Evolutionary conservation across 2,329 filamentous ascomycete genomes (phyloP), one percentile per base, ranked within the genome.

Genomic region (Ceratocystis smalleyi): DNA sequence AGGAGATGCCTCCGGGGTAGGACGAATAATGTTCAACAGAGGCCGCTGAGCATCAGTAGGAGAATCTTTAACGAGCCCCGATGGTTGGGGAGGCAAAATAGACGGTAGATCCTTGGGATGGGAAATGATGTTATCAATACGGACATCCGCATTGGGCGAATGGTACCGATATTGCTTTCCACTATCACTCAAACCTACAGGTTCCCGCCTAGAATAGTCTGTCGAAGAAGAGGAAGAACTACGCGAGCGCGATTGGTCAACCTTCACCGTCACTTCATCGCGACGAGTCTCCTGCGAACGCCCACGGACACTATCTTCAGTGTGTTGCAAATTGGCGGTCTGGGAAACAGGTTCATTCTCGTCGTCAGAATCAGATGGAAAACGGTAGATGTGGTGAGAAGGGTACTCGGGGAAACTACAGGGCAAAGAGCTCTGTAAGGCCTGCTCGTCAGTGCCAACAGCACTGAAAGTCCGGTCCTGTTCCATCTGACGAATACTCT

Each of bases 111-210:
- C 79, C 49, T 72, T 71, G 4, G 83, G 83, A 45, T 68, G 63
- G 63, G 77, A 75, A 67, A 85, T 77, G 66, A 80, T 73, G 68
- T 84, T 79, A 70, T 86, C 83, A 66, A 85, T 80, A 62, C 75
- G 76, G 63, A 86, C 82, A 70, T 86, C 83, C n/a, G 83, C 83
- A 69, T 86, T 77, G 1, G 83, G 83, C 6, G 73, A 79, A 67
- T 80, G 81, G 65, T 81, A 86, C 3, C n/a, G 40, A 15, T 45
- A 22, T 30, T n/a, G 32, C 15, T 24, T 43, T 45, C 3, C 19
- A 35, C 27, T 57, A 24, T 57, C 27, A n/a, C 24, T 35, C 27
- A n/a, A 8, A 12, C 30, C 51, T 22, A 32, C 54, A 27, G 49
- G 10, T 40, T 59, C 22, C 15, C 12, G 54, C 15, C 7, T 7